phyloP scores from a whole-genome alignment of 169 alveolate species.

The Cryptosporidium xiaoi region DNA sequence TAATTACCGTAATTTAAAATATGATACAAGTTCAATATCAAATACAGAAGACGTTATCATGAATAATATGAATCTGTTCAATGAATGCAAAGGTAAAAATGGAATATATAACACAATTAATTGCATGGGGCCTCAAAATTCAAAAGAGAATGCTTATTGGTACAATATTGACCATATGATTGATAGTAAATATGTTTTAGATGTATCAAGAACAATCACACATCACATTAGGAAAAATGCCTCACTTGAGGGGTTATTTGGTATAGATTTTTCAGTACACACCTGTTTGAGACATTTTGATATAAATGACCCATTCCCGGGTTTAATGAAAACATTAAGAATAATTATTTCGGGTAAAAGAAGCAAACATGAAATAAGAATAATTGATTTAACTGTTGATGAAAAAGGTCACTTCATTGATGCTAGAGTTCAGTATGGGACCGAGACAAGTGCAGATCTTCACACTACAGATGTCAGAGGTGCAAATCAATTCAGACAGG shows the following conservation, averaged over 20 bases:
- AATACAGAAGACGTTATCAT: constrained; percentile 56
- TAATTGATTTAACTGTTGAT: constrained; percentile 60
- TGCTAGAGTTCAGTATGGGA: constrained; percentile 68
- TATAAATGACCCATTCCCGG: constrained; percentile 75
- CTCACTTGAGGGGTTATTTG: constrained; percentile 61
- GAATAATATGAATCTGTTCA: constrained; percentile 44
- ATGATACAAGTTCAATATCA: constrained; percentile 68
- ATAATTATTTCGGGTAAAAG: constrained; percentile 67
- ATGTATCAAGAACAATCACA: constrained; percentile 63
- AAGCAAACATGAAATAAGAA: constrained; percentile 66
- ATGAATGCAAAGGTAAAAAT: constrained; percentile 32
- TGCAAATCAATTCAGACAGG: constrained; percentile 74
- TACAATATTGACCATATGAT: constrained; percentile 56
- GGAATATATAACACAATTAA: constrained; percentile 14
- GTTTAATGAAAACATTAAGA: constrained; percentile 57
- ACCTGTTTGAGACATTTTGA: constrained; percentile 69
- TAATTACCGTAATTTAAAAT: constrained; percentile 58
- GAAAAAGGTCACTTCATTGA: constrained; percentile 73
- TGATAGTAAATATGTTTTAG: constrained; percentile 63
- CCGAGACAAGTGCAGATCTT: constrained; percentile 62
- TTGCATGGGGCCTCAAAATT: constrained; percentile 25
- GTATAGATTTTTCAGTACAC: constrained; percentile 69
- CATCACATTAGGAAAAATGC: constrained; percentile 72
- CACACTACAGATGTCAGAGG: constrained; percentile 72
- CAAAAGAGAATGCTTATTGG: constrained; percentile 69